Base-by-base conservation (phyloP, 2,329 filamentous ascomycete species). In the Fusarium humuli region DNA sequence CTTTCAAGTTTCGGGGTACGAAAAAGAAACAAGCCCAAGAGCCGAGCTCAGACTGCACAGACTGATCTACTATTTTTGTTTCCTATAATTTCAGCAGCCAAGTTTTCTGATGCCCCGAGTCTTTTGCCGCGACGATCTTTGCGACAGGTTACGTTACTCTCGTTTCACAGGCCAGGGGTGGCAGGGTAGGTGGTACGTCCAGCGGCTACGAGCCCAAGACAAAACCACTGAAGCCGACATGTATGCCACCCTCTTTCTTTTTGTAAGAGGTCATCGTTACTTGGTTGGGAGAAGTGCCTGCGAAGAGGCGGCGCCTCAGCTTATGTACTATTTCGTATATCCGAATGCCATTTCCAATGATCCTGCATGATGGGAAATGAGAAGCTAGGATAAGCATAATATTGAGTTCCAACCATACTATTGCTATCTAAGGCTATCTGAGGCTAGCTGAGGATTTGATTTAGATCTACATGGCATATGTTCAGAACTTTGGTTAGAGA, bases 141-240 rank as follows among this genome's bases (percentile, higher is more conserved):
- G 70, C 63, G 55, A 62, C 72, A 74, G 46, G 58, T 67, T 61
- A 64, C 66, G 71, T 71, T 74, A 64, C 61, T 66, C 40, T 61
- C 40, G 72, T 72, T 73, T 73, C 72, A 73, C 50, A 64, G 64
- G 57, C 45, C 47, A 56, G 53, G 44, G 46, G 57, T 61, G 54
- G 65, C 55, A 65, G 69, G 67, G 67, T 61, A 58, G 61, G 27
- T 65, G 60, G 59, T 44, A 56, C 52, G 48, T 45, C 56, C 45
- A 56, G 67, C 64, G 67, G 54, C 63, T 71, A 70, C 34, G 22
- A 46, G 41, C 30, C 60, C 37, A 65, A 41, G 60, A 52, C 62
- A 65, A 65, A 54, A 54, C 61, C 62, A 62, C 48, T 40, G 37
- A 29, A 41, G 10, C 47, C 13, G 44, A 59, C 6, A 49, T 50